Evolutionary conservation across 1,284 basidiomycete species (phyloP).

Genomic region (Puccinia hordei): DNA sequence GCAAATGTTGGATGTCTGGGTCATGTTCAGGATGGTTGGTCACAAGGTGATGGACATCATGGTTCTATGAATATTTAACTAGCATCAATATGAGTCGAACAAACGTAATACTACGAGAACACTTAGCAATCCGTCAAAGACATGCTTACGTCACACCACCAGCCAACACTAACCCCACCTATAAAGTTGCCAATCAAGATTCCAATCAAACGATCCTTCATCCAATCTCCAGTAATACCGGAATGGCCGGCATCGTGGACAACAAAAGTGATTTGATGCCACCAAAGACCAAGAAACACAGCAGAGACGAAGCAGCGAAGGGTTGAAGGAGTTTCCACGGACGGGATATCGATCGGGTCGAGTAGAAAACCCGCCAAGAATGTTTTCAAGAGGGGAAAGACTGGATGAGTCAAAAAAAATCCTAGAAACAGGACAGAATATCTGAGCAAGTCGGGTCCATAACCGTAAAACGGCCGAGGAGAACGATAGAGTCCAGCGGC

Average conservation of each 20-base stretch:
- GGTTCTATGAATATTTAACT: conserved; percentile 67
- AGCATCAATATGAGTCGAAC: conserved; percentile 51
- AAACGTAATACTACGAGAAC: not conserved
- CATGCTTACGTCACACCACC: conserved; percentile 90
- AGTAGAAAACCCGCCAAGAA: not conserved
- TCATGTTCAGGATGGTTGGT: conserved; percentile 97
- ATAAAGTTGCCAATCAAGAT: conserved; percentile 82
- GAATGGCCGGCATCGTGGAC: conserved; percentile 95
- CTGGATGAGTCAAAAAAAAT: conserved; percentile 69
- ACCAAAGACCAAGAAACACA: conserved; percentile 78
- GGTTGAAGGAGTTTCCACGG: conserved; percentile 54
- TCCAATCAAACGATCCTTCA: conserved; percentile 75
- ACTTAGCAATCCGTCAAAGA: not conserved
- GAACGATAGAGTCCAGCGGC: conserved; percentile 82
- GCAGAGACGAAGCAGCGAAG: conserved; percentile 69
- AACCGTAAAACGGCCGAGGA: conserved; percentile 75
- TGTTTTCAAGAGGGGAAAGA: conserved; percentile 27
- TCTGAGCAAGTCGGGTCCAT: conserved; percentile 80
- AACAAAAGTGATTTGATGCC: conserved; percentile 91
- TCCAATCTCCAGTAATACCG: conserved; percentile 86
- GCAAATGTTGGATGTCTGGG: conserved; percentile 85
- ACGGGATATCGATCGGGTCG: conserved; percentile 50
- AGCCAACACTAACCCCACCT: conserved; percentile 89
- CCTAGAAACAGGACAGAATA: conserved; percentile 70
- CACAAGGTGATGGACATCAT: conserved; percentile 95